Evolutionary conservation across 164 flowering plant species (phyloP), one percentile per base, ranked within the genome.

Genomic region (Taxillus chinensis): DNA sequence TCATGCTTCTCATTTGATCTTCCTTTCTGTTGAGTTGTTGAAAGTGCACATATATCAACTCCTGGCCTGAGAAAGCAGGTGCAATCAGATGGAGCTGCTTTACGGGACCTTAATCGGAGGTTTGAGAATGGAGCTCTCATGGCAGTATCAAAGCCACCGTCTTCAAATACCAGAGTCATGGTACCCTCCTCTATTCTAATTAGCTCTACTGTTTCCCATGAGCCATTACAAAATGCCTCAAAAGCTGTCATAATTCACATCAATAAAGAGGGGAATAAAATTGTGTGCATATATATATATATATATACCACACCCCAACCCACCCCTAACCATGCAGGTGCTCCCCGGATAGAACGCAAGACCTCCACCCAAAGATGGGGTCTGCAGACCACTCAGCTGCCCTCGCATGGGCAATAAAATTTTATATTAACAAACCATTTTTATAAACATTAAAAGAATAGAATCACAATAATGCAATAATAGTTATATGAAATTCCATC

Each of bases 21-120:
- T 46, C 69, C 75, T 4, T 53, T 37, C 12, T 54, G 38, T 57
- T 70, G 69, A 51, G 72, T 4, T 9, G 66, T 62, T 46, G 77
- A 64, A 48, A 80, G 76, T 63, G 83, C 83, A 67, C 85, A 84
- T 39, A 93, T 62, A 73, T 93, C 99, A 49, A 83, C 46, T 13
- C 90, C 89, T 52, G 88, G 91, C 72, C 92, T 76, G 65, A 90
- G 67, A 70, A 80, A 75, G 72, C 83, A 83, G 41, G 76, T 74
- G 77, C 97, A 93, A 63, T 93, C 99, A 27, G 73, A 61, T 46
- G 66, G n/a, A 27, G 62, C 76, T 40, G 97, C 95, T 76, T 70
- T 76, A 68, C 97, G 77, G 9, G 99, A 83, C 69, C 73, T 78
- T 7, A 90, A 12, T 5, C 96, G 85, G 40, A 90, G 64, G 41